Conservation (phyloP, 2,329 filamentous ascomycete species). For the Juglanconis juglandina region DNA sequence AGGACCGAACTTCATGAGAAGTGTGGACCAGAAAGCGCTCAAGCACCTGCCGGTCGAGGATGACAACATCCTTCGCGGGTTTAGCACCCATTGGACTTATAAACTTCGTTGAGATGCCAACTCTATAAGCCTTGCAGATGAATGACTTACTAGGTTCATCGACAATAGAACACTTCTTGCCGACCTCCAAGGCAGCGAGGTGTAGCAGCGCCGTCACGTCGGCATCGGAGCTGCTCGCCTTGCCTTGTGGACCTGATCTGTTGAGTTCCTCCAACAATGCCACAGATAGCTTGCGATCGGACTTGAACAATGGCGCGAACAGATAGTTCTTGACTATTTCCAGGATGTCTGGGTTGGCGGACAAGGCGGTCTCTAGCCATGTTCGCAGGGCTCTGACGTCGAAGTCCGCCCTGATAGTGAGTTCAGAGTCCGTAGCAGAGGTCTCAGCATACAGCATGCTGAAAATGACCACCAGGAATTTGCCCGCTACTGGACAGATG, state of each 20-base stretch:
- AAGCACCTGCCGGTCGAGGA: slow-evolving; percentile 41
- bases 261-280: slow-evolving; percentile 53
- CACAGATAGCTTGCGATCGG: slow-evolving; percentile 51
- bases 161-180: slow-evolving; percentile 67
- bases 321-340: slow-evolving; percentile 64
- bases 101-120: slow-evolving; percentile 14
- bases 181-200: slow-evolving; percentile 65
- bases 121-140: slow-evolving; percentile 8
- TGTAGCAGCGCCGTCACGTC: slow-evolving; percentile 57
- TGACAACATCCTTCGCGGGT: slow-evolving; percentile 22
- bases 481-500: slow-evolving; percentile 58
- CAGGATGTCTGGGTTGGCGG: slow-evolving; percentile 47
- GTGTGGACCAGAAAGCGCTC: slow-evolving; percentile 52
- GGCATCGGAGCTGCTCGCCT: slow-evolving; percentile 35
- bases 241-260: slow-evolving; percentile 28
- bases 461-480: slow-evolving; percentile 58
- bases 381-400: slow-evolving; percentile 48
- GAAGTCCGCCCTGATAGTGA: slow-evolving; percentile 25
- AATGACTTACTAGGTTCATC: slow-evolving; percentile 57
- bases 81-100: slow-evolving; percentile 22
- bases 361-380: slow-evolving; percentile 53
- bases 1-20: slow-evolving; percentile 65
- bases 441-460: slow-evolving; percentile 37
- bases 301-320: slow-evolving; percentile 60
- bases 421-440: slow-evolving; percentile 18